phyloP scores from a whole-genome alignment of 495 filamentous ascomycete species.

The Penicillium dipodomyicola region DNA sequence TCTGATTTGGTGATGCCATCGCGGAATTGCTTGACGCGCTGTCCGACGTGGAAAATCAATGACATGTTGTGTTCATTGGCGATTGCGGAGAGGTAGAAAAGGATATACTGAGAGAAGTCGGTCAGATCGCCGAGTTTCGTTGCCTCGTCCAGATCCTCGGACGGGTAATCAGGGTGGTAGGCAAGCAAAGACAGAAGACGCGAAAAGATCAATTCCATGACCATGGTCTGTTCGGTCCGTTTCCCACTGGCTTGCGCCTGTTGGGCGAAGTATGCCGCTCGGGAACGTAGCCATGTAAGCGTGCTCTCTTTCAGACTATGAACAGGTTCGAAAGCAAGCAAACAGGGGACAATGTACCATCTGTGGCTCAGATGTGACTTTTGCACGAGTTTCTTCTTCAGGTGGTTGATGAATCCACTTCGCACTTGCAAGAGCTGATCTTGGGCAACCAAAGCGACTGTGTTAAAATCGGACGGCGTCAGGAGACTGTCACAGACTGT shows the following conservation, averaged over 20 bases:
- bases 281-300: constrained; percentile 84
- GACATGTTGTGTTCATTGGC: constrained; percentile 84
- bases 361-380: constrained; percentile 47
- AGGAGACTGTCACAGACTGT: constrained; percentile 76
- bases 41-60: constrained; percentile 86
- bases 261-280: constrained; percentile 51
- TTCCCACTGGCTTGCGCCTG: constrained; percentile 38
- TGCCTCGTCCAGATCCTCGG: constrained; percentile 43
- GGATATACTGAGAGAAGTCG: constrained; percentile 79
- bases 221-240: constrained; percentile 49
- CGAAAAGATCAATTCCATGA: constrained; percentile 82
- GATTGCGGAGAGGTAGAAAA: constrained; percentile 82
- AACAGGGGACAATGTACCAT: constrained; percentile 84
- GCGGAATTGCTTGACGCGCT: constrained; percentile 85
- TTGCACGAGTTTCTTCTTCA: constrained; percentile 78
- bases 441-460: constrained; percentile 74
- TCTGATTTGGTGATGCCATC: constrained; percentile 65
- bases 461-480: constrained; percentile 69
- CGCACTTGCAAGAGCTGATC: constrained; percentile 73
- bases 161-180: constrained; percentile 88
- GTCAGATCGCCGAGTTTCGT: constrained; percentile 64
- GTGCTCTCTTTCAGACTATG: constrained; percentile 64
- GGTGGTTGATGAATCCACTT: constrained; percentile 69
- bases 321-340: constrained; percentile 86
- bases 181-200: constrained; percentile 84